These are phyloP conservation scores for Barnettozyma pratensis DNA, from an alignment of 805 yeast genomes.

Conservation along the genomic window DNA sequence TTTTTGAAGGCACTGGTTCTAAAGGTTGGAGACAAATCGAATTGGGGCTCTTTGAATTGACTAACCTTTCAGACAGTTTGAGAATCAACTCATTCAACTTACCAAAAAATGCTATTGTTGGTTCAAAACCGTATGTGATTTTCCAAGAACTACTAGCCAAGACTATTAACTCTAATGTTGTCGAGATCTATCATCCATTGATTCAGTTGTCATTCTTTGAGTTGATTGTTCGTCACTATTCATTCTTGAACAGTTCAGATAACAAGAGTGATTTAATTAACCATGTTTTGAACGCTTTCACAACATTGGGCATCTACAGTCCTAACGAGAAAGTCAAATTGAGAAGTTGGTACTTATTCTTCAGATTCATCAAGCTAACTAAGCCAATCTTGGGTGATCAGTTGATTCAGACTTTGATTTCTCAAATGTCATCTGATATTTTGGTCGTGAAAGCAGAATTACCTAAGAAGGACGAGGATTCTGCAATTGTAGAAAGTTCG, in stretches of 20 bases:
- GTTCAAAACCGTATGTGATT: constrained; percentile 59
- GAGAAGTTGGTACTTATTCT: constrained; percentile 88
- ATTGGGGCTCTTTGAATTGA: constrained; percentile 78
- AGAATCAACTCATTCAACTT: constrained; percentile 71
- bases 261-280: constrained; percentile 48
- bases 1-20: constrained; percentile 27
- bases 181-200: constrained; percentile 66
- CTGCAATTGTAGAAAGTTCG: constrained; percentile 40
- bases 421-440: constrained; percentile 53
- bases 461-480: constrained; percentile 49
- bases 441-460: constrained; percentile 55
- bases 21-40: constrained; percentile 79
- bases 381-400: constrained; percentile 54
- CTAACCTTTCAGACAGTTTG: constrained; percentile 72
- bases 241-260: constrained; percentile 45
- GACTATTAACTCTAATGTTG: constrained; percentile 42
- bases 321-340: constrained; percentile 65
- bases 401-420: constrained; percentile 51
- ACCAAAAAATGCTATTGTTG: constrained; percentile 58
- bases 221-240: constrained; percentile 72
- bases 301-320: constrained; percentile 80
- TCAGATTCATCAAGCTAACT: constrained; percentile 73
- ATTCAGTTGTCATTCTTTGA: constrained; percentile 83
- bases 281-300: constrained; percentile 69
- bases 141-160: constrained; percentile 54